Evolutionary conservation across 1,284 basidiomycete genomes (phyloP), one percentile per base, ranked within the genome.

Genomic region (Ceratobasidium sp.): DNA sequence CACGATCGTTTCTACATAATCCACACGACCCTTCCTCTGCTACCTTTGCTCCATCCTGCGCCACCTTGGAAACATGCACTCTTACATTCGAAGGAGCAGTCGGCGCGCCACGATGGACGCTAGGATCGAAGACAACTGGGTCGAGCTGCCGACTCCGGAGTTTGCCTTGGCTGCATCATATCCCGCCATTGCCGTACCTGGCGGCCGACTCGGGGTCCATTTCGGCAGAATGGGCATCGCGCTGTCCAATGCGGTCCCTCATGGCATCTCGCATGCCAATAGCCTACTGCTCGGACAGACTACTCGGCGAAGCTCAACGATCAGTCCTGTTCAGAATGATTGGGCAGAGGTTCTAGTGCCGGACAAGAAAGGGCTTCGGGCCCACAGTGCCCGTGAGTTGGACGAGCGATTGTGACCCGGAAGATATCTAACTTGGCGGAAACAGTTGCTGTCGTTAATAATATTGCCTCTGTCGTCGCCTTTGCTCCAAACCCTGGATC

Each of bases 51-150:
- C 23, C 62, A 41, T 65, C 62, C 14, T 18, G 62, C 23, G 38
- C 44, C 16, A 65, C 64, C 20, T 46, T 10, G 12, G 12, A 8
- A 38, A 62, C 23, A 46, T 59, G 57, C 18, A 23, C 18, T 62
- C 55, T 41, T 73, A 73, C 44, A 73, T 50, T 27, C 55, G 70
- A 12, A 60, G 20, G 23, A 73, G 23, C 30, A 59, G 18, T 62
- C 70, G 70, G 12, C 70, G 70, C 27, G 70, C 70, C 27, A 73
- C 70, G 20, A 54, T 41, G 35, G 70, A 50, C 41, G 70, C 33
- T 14, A 41, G 27, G 16, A 73, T 73, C n/a, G 70, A 62, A 30
- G 70, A 73, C n/a, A 73, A 73, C 23, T 73, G 70, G 70, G 70
- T 60, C 8, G 70, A 73, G 44, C 44, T 73, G n/a, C 38, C n/a